Conservation (phyloP, 768 basidiomycete genomes). For the Panus rudis region DNA sequence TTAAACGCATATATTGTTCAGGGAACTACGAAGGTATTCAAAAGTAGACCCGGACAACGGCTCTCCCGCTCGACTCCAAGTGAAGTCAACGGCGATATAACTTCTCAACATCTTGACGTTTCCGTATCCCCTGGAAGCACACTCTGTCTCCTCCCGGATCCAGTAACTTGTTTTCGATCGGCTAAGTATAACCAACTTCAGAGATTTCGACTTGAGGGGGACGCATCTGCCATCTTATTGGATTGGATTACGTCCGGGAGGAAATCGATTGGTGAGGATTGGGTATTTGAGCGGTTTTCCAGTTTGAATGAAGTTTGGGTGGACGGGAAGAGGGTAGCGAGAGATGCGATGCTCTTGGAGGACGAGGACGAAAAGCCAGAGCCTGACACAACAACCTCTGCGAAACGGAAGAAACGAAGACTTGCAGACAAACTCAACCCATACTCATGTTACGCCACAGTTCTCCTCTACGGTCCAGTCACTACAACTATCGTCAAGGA, state of each 20-base stretch:
- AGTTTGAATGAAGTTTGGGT: constrained; percentile 80
- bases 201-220: constrained; percentile 56
- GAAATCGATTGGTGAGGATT: constrained; percentile 76
- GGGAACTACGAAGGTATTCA: constrained; percentile 96
- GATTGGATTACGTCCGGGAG: constrained; percentile 94
- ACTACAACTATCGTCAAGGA: constrained; percentile 39
- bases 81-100: constrained; percentile 26
- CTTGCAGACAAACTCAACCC: constrained; percentile 62
- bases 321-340: constrained; percentile 56
- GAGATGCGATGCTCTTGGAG: constrained; percentile 75
- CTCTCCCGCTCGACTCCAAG: constrained; percentile 29
- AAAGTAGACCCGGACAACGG: constrained; percentile 57
- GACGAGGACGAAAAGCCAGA: constrained; percentile 22
- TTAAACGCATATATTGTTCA: constrained; percentile 22
- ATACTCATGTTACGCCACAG: constrained; percentile 86
- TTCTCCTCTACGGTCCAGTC: constrained; percentile 72
- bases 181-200: constrained; percentile 84
- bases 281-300: constrained; percentile 81
- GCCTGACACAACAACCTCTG: constrained; percentile 12
- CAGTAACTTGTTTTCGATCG: constrained; percentile 84
- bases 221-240: constrained; percentile 64
- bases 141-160: constrained; percentile 83
- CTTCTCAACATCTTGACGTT: constrained; percentile 59
- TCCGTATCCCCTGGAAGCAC: constrained; percentile 43
- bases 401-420: too few species aligned